These are phyloP conservation scores for Microsporum ferrugineum DNA, from an alignment of 2,329 filamentous ascomycete species.

Conservation along the genomic window DNA sequence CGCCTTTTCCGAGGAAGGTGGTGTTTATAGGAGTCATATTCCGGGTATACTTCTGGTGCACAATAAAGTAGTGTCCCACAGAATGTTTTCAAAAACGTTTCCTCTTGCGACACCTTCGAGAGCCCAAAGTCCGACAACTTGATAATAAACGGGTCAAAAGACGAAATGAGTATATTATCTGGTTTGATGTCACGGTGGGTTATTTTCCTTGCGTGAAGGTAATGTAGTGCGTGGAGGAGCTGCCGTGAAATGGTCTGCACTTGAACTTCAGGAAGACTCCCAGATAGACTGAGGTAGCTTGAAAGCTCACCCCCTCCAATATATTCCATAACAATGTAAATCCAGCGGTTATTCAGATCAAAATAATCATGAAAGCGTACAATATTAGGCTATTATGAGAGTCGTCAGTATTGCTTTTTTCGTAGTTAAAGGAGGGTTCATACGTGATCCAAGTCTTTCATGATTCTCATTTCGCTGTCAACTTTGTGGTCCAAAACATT, in stretches of 20 bases:
- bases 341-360: slow-evolving; percentile 61
- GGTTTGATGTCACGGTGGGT: slow-evolving; percentile 98
- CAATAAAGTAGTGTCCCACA: slow-evolving; percentile 94
- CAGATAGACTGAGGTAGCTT: slow-evolving; percentile 52
- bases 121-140: slow-evolving; percentile 95
- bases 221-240: slow-evolving; percentile 68
- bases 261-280: slow-evolving; percentile 53
- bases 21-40: slow-evolving; percentile 56
- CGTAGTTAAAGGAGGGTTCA: slow-evolving; percentile 25
- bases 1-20: slow-evolving; percentile 52
- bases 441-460: slow-evolving; percentile 74
- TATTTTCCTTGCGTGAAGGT: slow-evolving; percentile 77
- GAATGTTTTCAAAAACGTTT: slow-evolving; percentile 91
- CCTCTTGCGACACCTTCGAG: slow-evolving; percentile 84
- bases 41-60: slow-evolving; percentile 89
- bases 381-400: slow-evolving; percentile 56
- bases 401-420: slow-evolving; percentile 4
- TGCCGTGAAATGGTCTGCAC: slow-evolving; percentile 57
- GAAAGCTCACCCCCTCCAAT: slow-evolving; percentile 74
- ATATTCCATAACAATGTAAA: slow-evolving; percentile 97
- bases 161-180: slow-evolving; percentile 84
- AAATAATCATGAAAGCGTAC: slow-evolving; percentile 84
- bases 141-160: slow-evolving; percentile 60
- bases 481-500: slow-evolving; percentile 81
- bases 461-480: slow-evolving; percentile 94